Evolutionary conservation across 2,329 filamentous ascomycete genomes (phyloP), one percentile per base, ranked within the genome.

Genomic region (Cladosporium sp.): DNA sequence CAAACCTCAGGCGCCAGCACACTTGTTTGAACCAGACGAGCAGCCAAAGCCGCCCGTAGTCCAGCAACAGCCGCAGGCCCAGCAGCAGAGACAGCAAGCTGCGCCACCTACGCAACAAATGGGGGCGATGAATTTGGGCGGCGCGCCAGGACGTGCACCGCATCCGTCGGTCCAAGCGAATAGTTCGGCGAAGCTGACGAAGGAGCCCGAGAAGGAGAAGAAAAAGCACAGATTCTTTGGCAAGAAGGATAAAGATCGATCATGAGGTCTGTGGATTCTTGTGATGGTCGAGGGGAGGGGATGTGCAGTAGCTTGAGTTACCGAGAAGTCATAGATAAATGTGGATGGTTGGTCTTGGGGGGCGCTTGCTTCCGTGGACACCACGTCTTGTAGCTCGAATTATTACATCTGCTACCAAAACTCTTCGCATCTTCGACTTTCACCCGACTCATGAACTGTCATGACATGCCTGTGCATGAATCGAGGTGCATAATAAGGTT

Each of bases 1-100:
- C 2, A 83, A 84, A 61, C 85, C 83, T n/a, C 84, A 85, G 54
- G 87, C 91, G 0, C 93, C 93, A 1, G 84, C 84, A 5, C 88
- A 95, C 70, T 72, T 98, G 8, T 93, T 93, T 59, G 89, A 95
- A 67, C 80, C 83, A 43, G 81, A 84, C 19, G 70, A 75, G 39
- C 72, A 74, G 3, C 74, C 82, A 33, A 70, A 73, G 33, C 81
- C 84, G 1, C 71, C 62, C 15, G 58, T 77, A 2, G 77, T 77
- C 8, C 75, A 75, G 6, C 75, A 75, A 13, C 70, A 69, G 47
- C 67, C 72, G 38, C 47, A 53, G 13, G 46, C 52, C 4, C 55
- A 53, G 12, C 45, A 49, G 8, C 57, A 56, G 43, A 52, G 39
- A 38, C 49, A 52, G 36, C 56, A 55, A 18, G 54, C 40, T 29